Conservation (phyloP, 306 rosid species). For the Trifolium fragiferum region DNA sequence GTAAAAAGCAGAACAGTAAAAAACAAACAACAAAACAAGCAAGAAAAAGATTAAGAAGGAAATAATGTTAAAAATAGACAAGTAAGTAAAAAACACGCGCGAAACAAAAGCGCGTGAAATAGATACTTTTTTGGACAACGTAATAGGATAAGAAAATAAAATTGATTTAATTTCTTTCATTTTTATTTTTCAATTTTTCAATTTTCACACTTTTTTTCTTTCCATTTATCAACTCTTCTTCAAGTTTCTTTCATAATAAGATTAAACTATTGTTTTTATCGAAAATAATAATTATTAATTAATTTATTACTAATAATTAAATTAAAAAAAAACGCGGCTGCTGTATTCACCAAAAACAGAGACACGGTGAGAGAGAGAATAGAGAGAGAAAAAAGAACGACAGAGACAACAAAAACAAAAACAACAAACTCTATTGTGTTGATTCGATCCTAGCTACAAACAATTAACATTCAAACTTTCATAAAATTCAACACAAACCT, state of each 20-base stretch:
- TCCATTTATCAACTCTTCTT: slow-evolving; percentile 29
- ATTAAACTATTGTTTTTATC: slow-evolving; percentile 35
- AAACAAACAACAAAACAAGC: slow-evolving; percentile 2
- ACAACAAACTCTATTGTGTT: slow-evolving; percentile 39
- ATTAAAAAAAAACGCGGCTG: slow-evolving; percentile 69
- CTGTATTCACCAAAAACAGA: slow-evolving; percentile 69
- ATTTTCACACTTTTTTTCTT: slow-evolving; percentile 9
- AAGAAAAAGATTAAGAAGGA: not conserved
- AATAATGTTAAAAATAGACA: not conserved
- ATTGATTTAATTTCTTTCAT: not conserved
- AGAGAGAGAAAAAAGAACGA: slow-evolving; percentile 39
- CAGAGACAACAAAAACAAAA: slow-evolving; percentile 31
- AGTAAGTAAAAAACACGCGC: slow-evolving; percentile 27
- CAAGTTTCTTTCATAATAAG: not conserved
- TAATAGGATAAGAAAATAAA: slow-evolving; percentile 16
- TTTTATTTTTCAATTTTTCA: no score
- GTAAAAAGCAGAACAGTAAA: not conserved
- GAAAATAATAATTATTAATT: not conserved
- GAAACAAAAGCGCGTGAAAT: not conserved
- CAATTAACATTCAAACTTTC: slow-evolving; percentile 40
- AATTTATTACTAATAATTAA: slow-evolving; percentile 34
- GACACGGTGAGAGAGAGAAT: slow-evolving; percentile 46
- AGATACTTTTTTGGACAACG: slow-evolving; percentile 13
- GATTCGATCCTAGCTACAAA: slow-evolving; percentile 53
- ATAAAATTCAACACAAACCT: slow-evolving; percentile 3